Evolutionary conservation across 2,329 filamentous ascomycete genomes (phyloP), one percentile per base, ranked within the genome.

Genomic region (Calonectria multiphialidica): DNA sequence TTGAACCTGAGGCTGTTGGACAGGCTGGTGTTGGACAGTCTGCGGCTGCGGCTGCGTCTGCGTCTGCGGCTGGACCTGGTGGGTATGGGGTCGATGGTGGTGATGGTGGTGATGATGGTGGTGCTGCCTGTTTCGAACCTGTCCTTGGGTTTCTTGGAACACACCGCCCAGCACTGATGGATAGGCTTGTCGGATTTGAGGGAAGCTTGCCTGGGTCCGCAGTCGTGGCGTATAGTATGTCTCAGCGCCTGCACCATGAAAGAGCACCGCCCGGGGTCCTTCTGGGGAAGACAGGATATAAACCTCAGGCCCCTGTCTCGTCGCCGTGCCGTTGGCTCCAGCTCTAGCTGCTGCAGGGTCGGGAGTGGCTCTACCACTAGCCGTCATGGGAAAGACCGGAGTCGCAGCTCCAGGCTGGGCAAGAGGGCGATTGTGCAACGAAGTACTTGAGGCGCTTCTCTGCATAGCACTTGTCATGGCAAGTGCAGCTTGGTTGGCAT

Each of bases 211-310:
- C 71, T 80, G 81, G 3, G 69, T 72, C 21, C 76, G 71, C 44
- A 82, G 55, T 42, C 84, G 84, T 33, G 88, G 87, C 1, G 87
- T 90, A 71, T 86, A 89, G 71, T 89, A 92, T 13, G 87, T 83
- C 30, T 90, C 89, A 1, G 84, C 79, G 15, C 81, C 81, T 50
- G 85, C 82, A 72, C 87, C 86, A 75, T 89, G 90, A 47, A 93
- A 82, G 8, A 93, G 80, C 1, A 93, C 81, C 7, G 87, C 91
- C 23, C 88, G 87, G 1, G 91, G 91, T 0, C 91, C 91, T 49
- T 86, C 85, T 0, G 91, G 90, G 0, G 91, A 92, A 18, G 87
- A 89, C 8, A 93, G 79, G 28, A 93, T 88, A 75, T 92, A 93
- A 2, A 92, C 89, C 71, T 90, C 88, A 0, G 87, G 84, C 2